Percentiles rank a stretch among this genome's conserved stretches.
Evolutionary conservation across 495 filamentous ascomycete genomes (phyloP).

Genomic region (Neurospora tetraspora): DNA sequence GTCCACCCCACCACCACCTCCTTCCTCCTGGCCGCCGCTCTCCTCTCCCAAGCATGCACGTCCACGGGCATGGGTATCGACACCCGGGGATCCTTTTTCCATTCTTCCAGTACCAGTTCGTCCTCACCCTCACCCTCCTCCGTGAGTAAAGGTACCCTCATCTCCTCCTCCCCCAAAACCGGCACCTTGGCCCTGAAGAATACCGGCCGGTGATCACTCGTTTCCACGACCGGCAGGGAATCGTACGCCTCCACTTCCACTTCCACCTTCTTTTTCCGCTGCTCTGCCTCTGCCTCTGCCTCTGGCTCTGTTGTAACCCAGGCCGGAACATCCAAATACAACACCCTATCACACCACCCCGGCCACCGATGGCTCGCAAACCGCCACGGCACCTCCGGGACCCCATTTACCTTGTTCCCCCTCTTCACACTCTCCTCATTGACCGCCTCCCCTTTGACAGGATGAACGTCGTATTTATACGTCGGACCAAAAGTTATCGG

Average conservation of each 20-base stretch:
- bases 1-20: conserved; percentile 37
- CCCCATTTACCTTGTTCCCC: conserved; percentile 2
- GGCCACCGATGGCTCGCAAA: conserved; percentile 80
- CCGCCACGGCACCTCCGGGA: conserved; percentile 47
- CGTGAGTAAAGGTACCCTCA: conserved; percentile 21
- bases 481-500: conserved; percentile 77
- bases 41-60: conserved; percentile 33
- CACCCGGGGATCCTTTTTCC: conserved; percentile 24
- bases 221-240: conserved; percentile 60
- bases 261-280: conserved; percentile 10
- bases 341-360: conserved; percentile 86
- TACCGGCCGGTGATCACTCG: conserved; percentile 81
- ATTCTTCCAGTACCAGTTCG: neutral
- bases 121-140: no score
- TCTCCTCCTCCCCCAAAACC: conserved; percentile 23
- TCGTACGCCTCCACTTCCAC: conserved; percentile 53
- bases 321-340: conserved; percentile 58
- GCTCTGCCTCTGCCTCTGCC: neutral
- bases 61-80: conserved; percentile 31
- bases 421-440: conserved; percentile 10
- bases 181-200: conserved; percentile 55
- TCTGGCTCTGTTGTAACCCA: conserved; percentile 26
- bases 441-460: conserved; percentile 5
- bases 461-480: conserved; percentile 58
- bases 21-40: conserved; percentile 26